These are phyloP conservation scores for Agaricus subrufescens DNA, from an alignment of 768 basidiomycete species.

Conservation along the genomic window DNA sequence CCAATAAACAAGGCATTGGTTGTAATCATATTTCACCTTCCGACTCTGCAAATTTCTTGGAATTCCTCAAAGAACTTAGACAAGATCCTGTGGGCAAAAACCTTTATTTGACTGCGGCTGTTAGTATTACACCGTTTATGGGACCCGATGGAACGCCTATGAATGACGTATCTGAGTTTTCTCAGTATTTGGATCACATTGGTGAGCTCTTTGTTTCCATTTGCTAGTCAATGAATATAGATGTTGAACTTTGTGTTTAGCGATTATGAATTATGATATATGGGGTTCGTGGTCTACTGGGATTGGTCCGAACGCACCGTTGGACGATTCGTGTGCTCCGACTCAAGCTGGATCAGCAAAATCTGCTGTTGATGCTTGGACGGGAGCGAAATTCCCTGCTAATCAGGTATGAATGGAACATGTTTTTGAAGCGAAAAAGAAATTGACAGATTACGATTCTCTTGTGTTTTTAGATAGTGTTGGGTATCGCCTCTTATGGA, in stretches of 20 bases:
- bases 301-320: constrained; percentile 82
- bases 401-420: constrained; percentile 19
- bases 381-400: constrained; percentile 67
- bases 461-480: constrained; percentile 42
- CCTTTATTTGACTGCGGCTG: constrained; percentile 50
- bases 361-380: constrained; percentile 72
- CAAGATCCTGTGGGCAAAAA: constrained; percentile 38
- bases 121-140: constrained; percentile 29
- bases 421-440: too few relatives aligned
- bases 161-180: constrained; percentile 65
- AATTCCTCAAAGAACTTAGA: constrained; percentile 70
- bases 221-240: neutral
- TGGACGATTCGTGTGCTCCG: constrained; percentile 63
- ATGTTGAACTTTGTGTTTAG: constrained; percentile 20
- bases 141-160: constrained; percentile 52
- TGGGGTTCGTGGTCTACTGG: constrained; percentile 43
- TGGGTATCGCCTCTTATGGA: constrained; percentile 80
- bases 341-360: constrained; percentile 60
- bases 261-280: constrained; percentile 62
- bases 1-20: constrained; percentile 54
- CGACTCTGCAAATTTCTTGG: constrained; percentile 74
- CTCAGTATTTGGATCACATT: constrained; percentile 48
- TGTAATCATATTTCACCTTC: constrained; percentile 53
- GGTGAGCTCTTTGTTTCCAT: constrained; percentile 15
- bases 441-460: neutral